These are phyloP conservation scores for apple (Malus domestica) DNA, from an alignment of 306 rosid species.

Conservation along the genomic window ASM211411v1 NC_041803.1:48382501-48383000, in stretches of 20 bases:
- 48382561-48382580: conserved; percentile 32
- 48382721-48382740: conserved; percentile 33
- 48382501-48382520: conserved; percentile 26
- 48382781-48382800: conserved; percentile 21
- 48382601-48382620: conserved; percentile 24
- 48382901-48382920: neutral
- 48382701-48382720: conserved; percentile 26
- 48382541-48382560: conserved; percentile 27
- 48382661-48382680: conserved; percentile 27
- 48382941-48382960: too few relatives aligned
- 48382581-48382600: conserved; percentile 16
- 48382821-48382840: conserved; percentile 31
- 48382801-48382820: conserved; percentile 20
- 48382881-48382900: neutral
- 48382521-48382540: conserved; percentile 28
- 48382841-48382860: conserved; percentile 27
- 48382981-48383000: too few relatives aligned
- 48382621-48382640: conserved; percentile 26
- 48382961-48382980: too few relatives aligned
- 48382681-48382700: conserved; percentile 22
- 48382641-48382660: conserved; percentile 22
- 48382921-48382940: too few relatives aligned
- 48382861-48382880: conserved; percentile 27
- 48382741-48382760: conserved; percentile 21
- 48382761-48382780: conserved; percentile 33